Evolutionary conservation across 345 rosid species (phyloP).

Genomic region (Rhizophora apiculata): DNA sequence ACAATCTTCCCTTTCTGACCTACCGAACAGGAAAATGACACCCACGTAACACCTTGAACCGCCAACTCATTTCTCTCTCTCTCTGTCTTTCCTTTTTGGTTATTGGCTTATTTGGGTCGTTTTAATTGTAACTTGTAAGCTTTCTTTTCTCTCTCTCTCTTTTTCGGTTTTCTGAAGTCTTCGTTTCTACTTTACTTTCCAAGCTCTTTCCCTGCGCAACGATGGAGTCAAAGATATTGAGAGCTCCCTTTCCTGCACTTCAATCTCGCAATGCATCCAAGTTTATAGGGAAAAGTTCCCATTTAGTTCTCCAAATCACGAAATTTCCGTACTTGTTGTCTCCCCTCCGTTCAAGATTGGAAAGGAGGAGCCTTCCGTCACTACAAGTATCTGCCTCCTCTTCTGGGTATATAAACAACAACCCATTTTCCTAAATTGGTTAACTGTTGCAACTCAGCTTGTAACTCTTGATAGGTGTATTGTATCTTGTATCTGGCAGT

Average conservation of each 20-base stretch:
- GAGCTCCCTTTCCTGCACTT: slow-evolving; percentile 33
- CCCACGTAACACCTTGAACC: neutral
- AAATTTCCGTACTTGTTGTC: slow-evolving; percentile 8
- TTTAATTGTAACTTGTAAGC: neutral
- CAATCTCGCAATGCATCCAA: slow-evolving; percentile 22
- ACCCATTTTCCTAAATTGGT: slow-evolving; percentile 15
- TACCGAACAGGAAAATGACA: neutral
- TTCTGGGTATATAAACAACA: slow-evolving; percentile 37
- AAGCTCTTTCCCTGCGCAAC: slow-evolving; percentile 13
- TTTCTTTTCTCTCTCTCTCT: neutral
- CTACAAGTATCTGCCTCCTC: slow-evolving; percentile 40
- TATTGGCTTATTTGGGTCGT: neutral
- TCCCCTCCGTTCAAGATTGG: slow-evolving; percentile 23
- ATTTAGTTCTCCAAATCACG: slow-evolving; percentile 17
- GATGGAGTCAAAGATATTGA: slow-evolving; percentile 56
- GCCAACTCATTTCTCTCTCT: neutral
- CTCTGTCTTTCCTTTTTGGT: neutral
- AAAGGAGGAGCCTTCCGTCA: slow-evolving; percentile 29
- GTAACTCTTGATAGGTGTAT: slow-evolving; percentile 2
- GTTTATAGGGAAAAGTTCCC: slow-evolving; percentile 17
- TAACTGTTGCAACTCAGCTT: slow-evolving; percentile 9
- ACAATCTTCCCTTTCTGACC: too few relatives aligned
- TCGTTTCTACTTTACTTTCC: too few relatives aligned
- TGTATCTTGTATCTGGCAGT: neutral
- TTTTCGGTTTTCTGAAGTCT: neutral